Evolutionary conservation across 139 green algal species (phyloP).

Genomic region (Tetradesmus lagerheimii): DNA sequence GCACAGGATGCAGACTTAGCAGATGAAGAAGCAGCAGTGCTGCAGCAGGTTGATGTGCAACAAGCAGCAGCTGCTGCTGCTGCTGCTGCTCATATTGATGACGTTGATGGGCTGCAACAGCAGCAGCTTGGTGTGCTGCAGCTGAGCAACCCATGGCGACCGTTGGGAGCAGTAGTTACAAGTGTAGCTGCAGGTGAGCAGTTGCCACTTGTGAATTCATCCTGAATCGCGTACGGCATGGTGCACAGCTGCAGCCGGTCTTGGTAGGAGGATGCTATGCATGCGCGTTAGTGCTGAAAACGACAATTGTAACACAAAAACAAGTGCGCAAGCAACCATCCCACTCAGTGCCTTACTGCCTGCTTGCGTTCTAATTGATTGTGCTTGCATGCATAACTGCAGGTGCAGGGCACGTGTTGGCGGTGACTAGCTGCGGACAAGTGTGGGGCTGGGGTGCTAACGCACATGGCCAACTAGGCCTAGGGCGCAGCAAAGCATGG

Average conservation of each 20-base stretch:
- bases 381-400: background rate
- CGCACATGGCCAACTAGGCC: background rate
- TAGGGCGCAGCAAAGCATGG: background rate
- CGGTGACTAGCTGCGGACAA: background rate
- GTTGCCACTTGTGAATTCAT: no score
- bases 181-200: constrained; percentile 23
- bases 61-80: background rate
- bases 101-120: background rate
- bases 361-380: background rate
- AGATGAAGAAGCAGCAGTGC: background rate
- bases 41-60: background rate
- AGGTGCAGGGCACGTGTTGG: constrained; percentile 1
- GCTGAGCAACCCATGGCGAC: background rate
- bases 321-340: no score
- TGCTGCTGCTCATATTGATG: no score
- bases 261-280: background rate
- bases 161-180: no score
- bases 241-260: background rate
- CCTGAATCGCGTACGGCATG: no score
- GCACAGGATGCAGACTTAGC: background rate
- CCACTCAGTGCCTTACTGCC: background rate
- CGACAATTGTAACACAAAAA: no score
- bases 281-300: background rate
- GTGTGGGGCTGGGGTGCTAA: constrained; percentile 36
- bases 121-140: background rate